A percentile compares a stretch with the other conserved stretches of the same genome.
Conservation (phyloP, 768 basidiomycete species). For the Naganishia friedmannii region DNA sequence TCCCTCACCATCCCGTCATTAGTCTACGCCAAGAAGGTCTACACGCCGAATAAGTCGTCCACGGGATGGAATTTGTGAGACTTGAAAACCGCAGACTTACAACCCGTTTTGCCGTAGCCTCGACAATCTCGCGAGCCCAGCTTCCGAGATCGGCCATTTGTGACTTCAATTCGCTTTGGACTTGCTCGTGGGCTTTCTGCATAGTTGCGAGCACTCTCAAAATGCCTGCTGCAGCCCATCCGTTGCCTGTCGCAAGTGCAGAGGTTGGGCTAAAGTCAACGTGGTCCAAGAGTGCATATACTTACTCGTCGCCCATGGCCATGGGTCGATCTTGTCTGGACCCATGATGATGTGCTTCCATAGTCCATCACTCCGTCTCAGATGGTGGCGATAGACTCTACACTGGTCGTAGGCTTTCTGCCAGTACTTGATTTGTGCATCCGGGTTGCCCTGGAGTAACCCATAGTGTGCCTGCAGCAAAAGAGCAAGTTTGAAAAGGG, state of each 20-base stretch:
- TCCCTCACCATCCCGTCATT: constrained; percentile 11
- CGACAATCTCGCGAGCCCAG: constrained; percentile 15
- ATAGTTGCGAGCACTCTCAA: constrained; percentile 53
- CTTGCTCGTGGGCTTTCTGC: constrained; percentile 4
- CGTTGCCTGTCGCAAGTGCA: constrained; percentile 47
- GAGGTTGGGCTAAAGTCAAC: neutral
- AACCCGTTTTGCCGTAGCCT: neutral
- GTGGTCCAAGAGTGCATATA: neutral
- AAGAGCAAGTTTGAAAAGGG: constrained; percentile 49
- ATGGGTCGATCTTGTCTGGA: constrained; percentile 42
- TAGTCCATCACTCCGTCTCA: constrained; percentile 46
- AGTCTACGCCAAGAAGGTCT: neutral
- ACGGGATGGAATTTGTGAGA: neutral
- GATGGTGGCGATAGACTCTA: constrained; percentile 53
- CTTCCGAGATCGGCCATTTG: constrained; percentile 8
- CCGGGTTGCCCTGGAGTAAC: neutral
- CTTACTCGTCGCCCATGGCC: constrained; percentile 51
- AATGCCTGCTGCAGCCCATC: constrained; percentile 55
- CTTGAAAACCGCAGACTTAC: neutral
- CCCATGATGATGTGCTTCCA: constrained; percentile 54
- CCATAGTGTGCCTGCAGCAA: constrained; percentile 34
- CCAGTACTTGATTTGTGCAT: constrained; percentile 31
- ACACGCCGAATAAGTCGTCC: neutral
- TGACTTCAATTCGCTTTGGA: neutral
- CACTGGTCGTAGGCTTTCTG: constrained; percentile 55